phyloP scores from a whole-genome alignment of 371 early-diverging fungal genomes.

The Blyttiomyces sp. region DNA sequence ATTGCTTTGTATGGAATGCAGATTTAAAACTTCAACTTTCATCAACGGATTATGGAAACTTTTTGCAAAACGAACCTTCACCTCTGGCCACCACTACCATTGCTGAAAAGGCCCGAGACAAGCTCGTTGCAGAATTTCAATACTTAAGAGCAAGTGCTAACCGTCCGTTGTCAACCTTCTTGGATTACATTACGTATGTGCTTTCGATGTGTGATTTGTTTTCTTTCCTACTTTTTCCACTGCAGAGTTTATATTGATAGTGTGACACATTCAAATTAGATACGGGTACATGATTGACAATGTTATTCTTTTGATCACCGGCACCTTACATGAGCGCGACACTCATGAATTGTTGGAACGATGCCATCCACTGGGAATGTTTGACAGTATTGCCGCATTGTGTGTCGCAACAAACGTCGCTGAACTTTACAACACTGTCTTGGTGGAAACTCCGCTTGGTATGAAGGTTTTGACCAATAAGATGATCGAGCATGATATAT shows the following conservation, averaged over 20 bases:
- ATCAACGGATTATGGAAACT: conserved; percentile 92
- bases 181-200: conserved; percentile 92
- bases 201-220: conserved; percentile 1
- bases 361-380: conserved; percentile 94
- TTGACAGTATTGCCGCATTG: conserved; percentile 96
- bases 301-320: conserved; percentile 94
- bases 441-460: conserved; percentile 96
- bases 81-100: conserved; percentile 92
- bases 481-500: not conserved
- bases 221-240: too few species aligned
- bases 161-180: conserved; percentile 78
- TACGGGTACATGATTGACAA: conserved; percentile 99
- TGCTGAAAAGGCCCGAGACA: conserved; percentile 81
- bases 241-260: too few species aligned
- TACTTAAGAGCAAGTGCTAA: conserved; percentile 86
- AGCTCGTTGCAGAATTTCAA: conserved; percentile 87
- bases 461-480: conserved; percentile 8
- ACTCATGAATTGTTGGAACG: conserved; percentile 93
- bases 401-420: conserved; percentile 94
- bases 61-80: conserved; percentile 93
- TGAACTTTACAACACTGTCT: conserved; percentile 92
- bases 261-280: conserved; percentile 38
- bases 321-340: conserved; percentile 96
- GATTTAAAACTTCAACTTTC: conserved; percentile 88
- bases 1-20: too few species aligned